Evolutionary conservation across 345 rosid genomes (phyloP), one percentile per base, ranked within the genome.

Genomic region (Salix brachista): DNA sequence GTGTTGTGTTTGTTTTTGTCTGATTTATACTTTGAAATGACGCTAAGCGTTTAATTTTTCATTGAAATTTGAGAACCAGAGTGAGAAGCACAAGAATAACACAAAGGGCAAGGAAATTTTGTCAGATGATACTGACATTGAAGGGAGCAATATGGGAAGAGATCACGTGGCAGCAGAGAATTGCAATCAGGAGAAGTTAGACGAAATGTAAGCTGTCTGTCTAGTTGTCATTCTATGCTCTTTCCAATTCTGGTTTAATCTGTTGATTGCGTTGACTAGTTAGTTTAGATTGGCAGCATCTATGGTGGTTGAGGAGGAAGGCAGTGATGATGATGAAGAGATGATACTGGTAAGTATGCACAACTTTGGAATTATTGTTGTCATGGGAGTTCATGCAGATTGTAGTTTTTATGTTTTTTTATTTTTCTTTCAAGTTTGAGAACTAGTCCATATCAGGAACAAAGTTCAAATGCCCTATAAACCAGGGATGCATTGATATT

Each of bases 261-360:
- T 77, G 48, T 83, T 79, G 71, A 69, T 42, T 74, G 44, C 74
- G 72, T 77, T 62, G 48, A 70, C 44, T 61, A 65, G 74, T 84
- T 44, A 8, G 74, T 82, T 56, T 88, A 95, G 99, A 90, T 78
- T 85, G 86, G 95, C 89, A 65, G 90, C 91, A 62, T 87, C 93
- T 75, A 79, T 87, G 88, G 82, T 85, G 25, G 89, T 83, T 30
- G 90, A 86, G 70, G 89, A 78, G 75, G 90, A 86, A 42, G 86
- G 67, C 56, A 88, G 46, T 37, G 80, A 84, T 72, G 92, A 86
- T 39, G 92, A 89, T 79, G 89, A 88, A 80, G 86, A 86, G 83
- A 81, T 89, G 79, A 69, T 80, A 48, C 42, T 82, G 72, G 88
- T 82, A 69, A 46, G 70, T 60, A 7, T 34, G 25, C 23, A 18